Conservation (phyloP, 805 yeast species). For the Starmerella kuoi region DNA sequence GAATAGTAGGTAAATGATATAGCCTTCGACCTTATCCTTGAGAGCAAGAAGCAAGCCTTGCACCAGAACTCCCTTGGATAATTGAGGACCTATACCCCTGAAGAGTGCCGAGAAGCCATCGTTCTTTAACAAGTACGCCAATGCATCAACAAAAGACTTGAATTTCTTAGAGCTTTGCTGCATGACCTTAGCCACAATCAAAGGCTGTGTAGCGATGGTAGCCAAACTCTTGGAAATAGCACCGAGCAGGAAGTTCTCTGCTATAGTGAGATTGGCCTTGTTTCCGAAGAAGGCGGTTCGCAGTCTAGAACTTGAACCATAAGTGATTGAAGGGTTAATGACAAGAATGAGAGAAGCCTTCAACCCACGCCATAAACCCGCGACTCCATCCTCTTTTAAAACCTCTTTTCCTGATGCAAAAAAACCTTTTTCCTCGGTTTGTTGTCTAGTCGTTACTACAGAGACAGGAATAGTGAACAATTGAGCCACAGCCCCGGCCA, state of each 20-base stretch:
- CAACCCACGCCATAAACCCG: constrained; percentile 73
- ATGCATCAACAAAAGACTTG: constrained; percentile 49
- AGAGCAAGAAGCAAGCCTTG: constrained; percentile 77
- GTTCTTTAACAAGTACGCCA: constrained; percentile 45
- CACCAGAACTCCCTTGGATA: constrained; percentile 67
- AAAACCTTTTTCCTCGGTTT: constrained; percentile 31
- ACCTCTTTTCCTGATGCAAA: constrained; percentile 39
- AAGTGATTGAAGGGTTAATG: constrained; percentile 75
- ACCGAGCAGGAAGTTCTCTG: constrained; percentile 59
- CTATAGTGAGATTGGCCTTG: constrained; percentile 38
- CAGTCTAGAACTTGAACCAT: constrained; percentile 64
- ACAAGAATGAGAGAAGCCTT: constrained; percentile 70
- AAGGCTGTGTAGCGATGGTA: constrained; percentile 68
- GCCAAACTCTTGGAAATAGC: constrained; percentile 73
- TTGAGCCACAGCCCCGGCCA: constrained; percentile 75
- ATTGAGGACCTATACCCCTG: constrained; percentile 72
- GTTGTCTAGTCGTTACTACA: constrained; percentile 55
- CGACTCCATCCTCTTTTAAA: constrained; percentile 47
- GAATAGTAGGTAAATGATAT: constrained; percentile 22
- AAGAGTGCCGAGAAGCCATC: constrained; percentile 58
- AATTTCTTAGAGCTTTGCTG: constrained; percentile 42
- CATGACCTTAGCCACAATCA: constrained; percentile 74
- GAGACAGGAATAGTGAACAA: constrained; percentile 70
- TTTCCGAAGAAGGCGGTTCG: constrained; percentile 39
- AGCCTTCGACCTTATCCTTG: constrained; percentile 47